Base-by-base conservation (phyloP, 1,284 basidiomycete genomes). In the Meripilus lineatus region DNA sequence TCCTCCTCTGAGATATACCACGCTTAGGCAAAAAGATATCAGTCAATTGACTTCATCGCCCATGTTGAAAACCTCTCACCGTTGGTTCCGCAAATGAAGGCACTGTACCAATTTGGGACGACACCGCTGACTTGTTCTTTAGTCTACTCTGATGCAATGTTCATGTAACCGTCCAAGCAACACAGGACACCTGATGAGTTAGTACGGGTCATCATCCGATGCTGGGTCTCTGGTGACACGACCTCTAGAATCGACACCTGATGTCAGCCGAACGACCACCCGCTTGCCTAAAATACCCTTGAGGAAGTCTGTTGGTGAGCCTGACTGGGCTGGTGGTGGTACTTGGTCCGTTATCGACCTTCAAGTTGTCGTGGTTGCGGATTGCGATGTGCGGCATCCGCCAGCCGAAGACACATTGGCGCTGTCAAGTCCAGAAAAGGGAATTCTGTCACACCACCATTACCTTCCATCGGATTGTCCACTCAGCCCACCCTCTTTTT, bases 121-220 rank as follows among this genome's bases (percentile, higher is more conserved):
- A 71, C 63, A 10, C 93, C 94, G 54, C 89, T 87, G 11, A 96
- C 90, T 64, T 91, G 85, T 67, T 99, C 95, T 65, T 94, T 89
- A 2, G 94, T 97, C 63, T 97, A 87, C 67, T 99, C 95, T 36
- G 98, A 71, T 3, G 93, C 95, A 45, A 99, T 97, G 69, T 99
- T 99, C 96, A 99, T 93, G 64, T 93, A 93, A 0, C 94, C 96
- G 65, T 99, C 96, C 18, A 99, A 75, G 63, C 96, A 98, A 5
- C 91, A 94, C n/a, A 99, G 71, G 1, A 93, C 76, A 32, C 94
- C 94, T 97, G 51, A 0, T 3, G 42, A 23, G n/a, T n/a, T n/a
- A n/a, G n/a, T n/a, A n/a, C n/a, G n/a, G n/a, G n/a, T n/a, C 30
- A 42, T 40, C 13, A 40, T 10, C 44, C n/a, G 28, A n/a, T n/a